phyloP scores from a whole-genome alignment of 495 filamentous ascomycete species.

The Parmelia sp. region DNA sequence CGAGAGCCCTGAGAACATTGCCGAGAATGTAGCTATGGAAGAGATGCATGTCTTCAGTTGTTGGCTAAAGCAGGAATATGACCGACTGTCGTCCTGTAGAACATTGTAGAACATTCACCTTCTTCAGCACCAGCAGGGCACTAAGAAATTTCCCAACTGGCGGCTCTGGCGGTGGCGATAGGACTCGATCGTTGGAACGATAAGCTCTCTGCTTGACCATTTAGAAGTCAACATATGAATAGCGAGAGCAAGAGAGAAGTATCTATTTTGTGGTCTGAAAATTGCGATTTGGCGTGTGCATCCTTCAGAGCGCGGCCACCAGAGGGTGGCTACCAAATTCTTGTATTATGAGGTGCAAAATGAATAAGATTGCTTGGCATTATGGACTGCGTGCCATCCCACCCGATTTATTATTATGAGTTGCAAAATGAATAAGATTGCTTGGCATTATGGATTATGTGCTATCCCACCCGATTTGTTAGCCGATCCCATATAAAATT shows the following conservation, averaged over 20 bases:
- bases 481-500: no score
- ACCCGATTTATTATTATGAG: no score
- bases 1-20: conserved; percentile 65
- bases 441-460: no score
- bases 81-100: conserved; percentile 4
- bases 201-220: background rate
- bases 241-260: background rate
- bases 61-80: conserved; percentile 6
- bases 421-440: no score
- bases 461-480: no score
- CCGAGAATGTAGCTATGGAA: conserved; percentile 38
- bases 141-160: background rate
- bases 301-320: no score
- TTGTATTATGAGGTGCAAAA: no score
- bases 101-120: background rate
- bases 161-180: background rate
- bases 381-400: no score
- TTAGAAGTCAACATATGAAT: background rate
- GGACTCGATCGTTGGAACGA: background rate
- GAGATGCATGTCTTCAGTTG: conserved; percentile 10
- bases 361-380: no score
- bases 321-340: no score
- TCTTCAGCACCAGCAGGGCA: conserved; percentile 2
- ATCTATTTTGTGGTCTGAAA: background rate
- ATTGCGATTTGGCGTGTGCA: no score